These are phyloP conservation scores for Eutreptiella sp. DNA, from an alignment of 208 protist species.

Conservation along the genomic window DNA sequence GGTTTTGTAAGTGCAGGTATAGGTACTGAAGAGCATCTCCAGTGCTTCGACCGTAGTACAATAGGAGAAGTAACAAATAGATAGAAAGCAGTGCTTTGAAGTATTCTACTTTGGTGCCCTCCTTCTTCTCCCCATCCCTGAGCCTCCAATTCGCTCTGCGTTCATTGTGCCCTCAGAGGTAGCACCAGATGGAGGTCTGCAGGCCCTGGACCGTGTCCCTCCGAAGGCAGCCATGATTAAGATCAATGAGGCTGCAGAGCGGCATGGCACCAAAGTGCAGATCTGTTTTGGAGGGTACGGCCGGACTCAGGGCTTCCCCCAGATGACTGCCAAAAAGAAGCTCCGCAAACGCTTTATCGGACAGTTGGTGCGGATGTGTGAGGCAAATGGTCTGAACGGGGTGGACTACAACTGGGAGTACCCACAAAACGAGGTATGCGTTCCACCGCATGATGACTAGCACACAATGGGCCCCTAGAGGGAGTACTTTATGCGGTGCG, in stretches of 20 bases:
- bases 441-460: too few species aligned
- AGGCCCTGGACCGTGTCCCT: slow-evolving; percentile 49
- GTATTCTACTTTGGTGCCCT: too few species aligned
- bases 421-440: slow-evolving; percentile 36
- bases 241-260: slow-evolving; percentile 39
- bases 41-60: too few species aligned
- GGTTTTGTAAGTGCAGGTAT: too few species aligned
- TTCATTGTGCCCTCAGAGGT: too few species aligned
- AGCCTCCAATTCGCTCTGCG: too few species aligned
- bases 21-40: too few species aligned
- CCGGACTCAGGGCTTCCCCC: slow-evolving; percentile 48
- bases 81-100: too few species aligned
- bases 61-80: too few species aligned
- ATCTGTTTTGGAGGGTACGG: slow-evolving; percentile 56
- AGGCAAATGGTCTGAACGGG: slow-evolving; percentile 46
- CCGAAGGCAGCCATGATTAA: slow-evolving; percentile 30
- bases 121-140: too few species aligned
- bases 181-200: slow-evolving; percentile 23
- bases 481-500: too few species aligned
- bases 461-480: too few species aligned
- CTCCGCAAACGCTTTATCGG: slow-evolving; percentile 35
- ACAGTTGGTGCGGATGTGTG: slow-evolving; percentile 38
- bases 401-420: slow-evolving; percentile 72
- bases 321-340: slow-evolving; percentile 30
- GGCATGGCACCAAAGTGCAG: slow-evolving; percentile 47